Evolutionary conservation across 2,329 filamentous ascomycete genomes (phyloP).

Genomic region (Curvularia eragrostidis): DNA sequence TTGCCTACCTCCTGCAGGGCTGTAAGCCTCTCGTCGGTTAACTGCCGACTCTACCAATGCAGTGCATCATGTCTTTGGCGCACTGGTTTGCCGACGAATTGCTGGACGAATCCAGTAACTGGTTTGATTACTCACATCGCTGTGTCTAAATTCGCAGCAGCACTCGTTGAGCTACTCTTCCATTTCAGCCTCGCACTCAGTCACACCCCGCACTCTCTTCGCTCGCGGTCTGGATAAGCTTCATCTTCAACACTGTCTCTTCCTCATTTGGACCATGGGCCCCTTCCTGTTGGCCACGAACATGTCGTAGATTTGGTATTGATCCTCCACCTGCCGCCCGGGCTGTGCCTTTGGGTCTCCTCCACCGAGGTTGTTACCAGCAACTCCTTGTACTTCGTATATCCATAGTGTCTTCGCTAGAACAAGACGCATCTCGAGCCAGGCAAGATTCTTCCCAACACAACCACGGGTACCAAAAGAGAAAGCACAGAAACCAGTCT

Average conservation of each 20-base stretch:
- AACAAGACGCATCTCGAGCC: conserved; percentile 36
- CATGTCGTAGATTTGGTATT: conserved; percentile 38
- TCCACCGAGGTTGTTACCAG: conserved; percentile 31
- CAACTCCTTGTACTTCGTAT: conserved; percentile 31
- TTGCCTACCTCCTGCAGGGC: background rate
- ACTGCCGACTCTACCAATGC: background rate
- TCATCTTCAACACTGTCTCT: conserved; percentile 6
- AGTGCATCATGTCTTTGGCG: background rate
- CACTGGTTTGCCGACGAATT: background rate
- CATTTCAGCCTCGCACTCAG: background rate
- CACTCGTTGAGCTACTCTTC: background rate
- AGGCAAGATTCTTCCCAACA: conserved; percentile 42
- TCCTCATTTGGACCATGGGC: conserved; percentile 38
- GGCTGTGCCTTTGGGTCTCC: conserved; percentile 23
- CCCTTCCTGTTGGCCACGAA: conserved; percentile 44
- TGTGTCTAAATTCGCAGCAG: background rate
- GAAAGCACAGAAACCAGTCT: conserved; percentile 34
- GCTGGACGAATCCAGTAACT: background rate
- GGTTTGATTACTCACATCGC: background rate
- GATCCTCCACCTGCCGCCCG: conserved; percentile 27
- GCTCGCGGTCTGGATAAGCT: too few relatives aligned
- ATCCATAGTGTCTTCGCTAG: conserved; percentile 34
- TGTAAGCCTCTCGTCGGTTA: background rate
- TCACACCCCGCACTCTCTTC: background rate
- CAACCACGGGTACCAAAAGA: conserved; percentile 37